Conservation (phyloP, 2,329 filamentous ascomycete species). For the Aspergillus chevalieri region DNA sequence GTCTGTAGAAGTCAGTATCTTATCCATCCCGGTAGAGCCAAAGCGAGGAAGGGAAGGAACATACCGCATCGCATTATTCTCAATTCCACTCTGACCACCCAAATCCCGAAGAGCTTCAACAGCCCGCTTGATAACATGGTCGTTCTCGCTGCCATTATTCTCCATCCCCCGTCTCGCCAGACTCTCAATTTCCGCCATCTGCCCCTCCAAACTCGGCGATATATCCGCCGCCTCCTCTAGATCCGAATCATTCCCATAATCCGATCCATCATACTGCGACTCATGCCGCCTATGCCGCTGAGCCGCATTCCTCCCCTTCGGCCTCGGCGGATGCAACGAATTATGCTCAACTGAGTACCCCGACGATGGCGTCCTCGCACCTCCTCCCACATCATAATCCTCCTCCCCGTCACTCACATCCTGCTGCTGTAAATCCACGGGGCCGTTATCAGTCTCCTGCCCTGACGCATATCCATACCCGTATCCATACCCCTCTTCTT, state of each 20-base stretch:
- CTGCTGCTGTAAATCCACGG: constrained; percentile 23
- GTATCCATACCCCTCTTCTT: constrained; percentile 44
- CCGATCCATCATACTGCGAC: constrained; percentile 52
- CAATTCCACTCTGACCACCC: constrained; percentile 50
- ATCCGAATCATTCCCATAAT: constrained; percentile 53
- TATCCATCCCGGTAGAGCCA: not conserved
- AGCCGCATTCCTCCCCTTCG: constrained; percentile 32
- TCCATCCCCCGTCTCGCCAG: constrained; percentile 49
- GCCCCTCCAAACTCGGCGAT: constrained; percentile 49
- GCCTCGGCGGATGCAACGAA: constrained; percentile 30
- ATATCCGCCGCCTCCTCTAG: constrained; percentile 48
- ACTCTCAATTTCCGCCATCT: constrained; percentile 52
- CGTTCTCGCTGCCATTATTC: constrained; percentile 46
- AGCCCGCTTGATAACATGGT: constrained; percentile 48
- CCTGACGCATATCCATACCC: constrained; percentile 39
- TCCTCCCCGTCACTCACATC: constrained; percentile 27
- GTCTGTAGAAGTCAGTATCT: constrained; percentile 29
- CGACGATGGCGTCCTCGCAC: constrained; percentile 19
- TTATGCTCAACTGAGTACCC: constrained; percentile 16
- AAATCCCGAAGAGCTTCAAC: constrained; percentile 49
- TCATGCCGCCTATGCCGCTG: constrained; percentile 33
- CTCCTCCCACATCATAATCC: constrained; percentile 20
- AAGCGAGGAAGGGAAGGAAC: constrained; percentile 7
- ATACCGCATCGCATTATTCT: constrained; percentile 52
- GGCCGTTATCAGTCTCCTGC: constrained; percentile 23